Base-by-base conservation (phyloP, 495 filamentous ascomycete species). In the Achaetomiella virescens region DNA sequence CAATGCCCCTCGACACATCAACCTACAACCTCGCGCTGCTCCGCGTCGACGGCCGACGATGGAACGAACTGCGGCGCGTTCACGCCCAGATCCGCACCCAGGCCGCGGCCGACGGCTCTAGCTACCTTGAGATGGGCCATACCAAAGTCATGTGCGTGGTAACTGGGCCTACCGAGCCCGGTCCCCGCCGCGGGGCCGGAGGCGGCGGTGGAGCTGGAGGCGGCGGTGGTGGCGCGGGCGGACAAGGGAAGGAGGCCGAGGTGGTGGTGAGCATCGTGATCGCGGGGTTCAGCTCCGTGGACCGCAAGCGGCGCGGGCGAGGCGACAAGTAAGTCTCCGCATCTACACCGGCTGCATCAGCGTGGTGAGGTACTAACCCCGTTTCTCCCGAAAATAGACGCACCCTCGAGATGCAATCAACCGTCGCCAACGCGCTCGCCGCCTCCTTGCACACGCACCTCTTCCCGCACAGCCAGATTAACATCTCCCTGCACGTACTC, bases 111-210 rank as follows among this genome's bases (percentile, higher is more conserved):
- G 93, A 96, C 50, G 93, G 93, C 11, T 91, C 86, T 22, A 84
- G 83, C 48, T 96, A 95, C 70, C 78, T 97, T 21, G 88, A 93
- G 63, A 93, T 95, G 85, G 93, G 93, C 56, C 95, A 97, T 68
- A 98, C 95, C 4, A 90, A 95, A 66, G 85, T 97, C 56, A 87
- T 97, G 72, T 97, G 93, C 75, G 91, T 90, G 3, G 84, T 97
- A 9, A 78, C 82, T 6, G 93, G 93, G 0, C 93, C 93, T 0
- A 80, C 76, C 21, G 92, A 97, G 77, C 81, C 45, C 64, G 80
- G 55, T 67, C 74, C 31, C 75, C 53, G 67, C 42, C 58, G 66
- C 37, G 55, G 63, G 25, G 59, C 54, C 6, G 47, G 18, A 6
- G 54, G 58, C 45, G 31, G 67, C n/a, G 69, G 62, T 24, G 72